phyloP scores from a whole-genome alignment of 345 rosid genomes.

The Syzygium grande region DNA sequence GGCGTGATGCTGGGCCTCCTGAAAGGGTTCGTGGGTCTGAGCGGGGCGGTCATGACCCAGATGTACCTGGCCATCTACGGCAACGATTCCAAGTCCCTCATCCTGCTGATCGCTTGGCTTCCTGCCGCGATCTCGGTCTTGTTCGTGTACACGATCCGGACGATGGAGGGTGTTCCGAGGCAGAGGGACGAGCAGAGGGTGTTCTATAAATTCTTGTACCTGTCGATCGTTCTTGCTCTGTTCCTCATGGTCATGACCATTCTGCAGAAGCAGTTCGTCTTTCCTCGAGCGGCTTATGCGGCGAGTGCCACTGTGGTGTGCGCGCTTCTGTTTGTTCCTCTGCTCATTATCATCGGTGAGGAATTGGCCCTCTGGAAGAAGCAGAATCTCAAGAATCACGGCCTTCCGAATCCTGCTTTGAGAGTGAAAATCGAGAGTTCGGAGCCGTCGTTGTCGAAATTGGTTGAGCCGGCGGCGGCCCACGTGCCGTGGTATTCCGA shows the following conservation, averaged over 20 bases:
- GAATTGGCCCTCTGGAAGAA: slow-evolving; percentile 54
- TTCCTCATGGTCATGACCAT: slow-evolving; percentile 62
- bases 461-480: neutral
- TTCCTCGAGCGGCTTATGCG: slow-evolving; percentile 45
- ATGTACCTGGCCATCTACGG: slow-evolving; percentile 78
- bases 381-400: slow-evolving; percentile 18
- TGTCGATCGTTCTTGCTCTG: slow-evolving; percentile 56
- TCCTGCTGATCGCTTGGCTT: slow-evolving; percentile 74
- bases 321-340: slow-evolving; percentile 55
- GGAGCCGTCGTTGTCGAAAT: slow-evolving; percentile 6
- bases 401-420: neutral
- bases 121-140: slow-evolving; percentile 70
- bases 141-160: slow-evolving; percentile 63
- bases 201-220: slow-evolving; percentile 51
- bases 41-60: slow-evolving; percentile 84
- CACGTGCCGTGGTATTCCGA: slow-evolving; percentile 38
- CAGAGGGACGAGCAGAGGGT: slow-evolving; percentile 50
- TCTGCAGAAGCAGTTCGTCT: slow-evolving; percentile 36
- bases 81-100: slow-evolving; percentile 58
- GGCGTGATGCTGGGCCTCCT: slow-evolving; percentile 75
- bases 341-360: slow-evolving; percentile 47
- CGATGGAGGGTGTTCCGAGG: slow-evolving; percentile 26
- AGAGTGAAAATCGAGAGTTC: slow-evolving; percentile 7
- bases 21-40: slow-evolving; percentile 75
- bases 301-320: slow-evolving; percentile 33